Evolutionary conservation across 768 basidiomycete species (phyloP).

Genomic region (Gloeopeniophorella convolvens): DNA sequence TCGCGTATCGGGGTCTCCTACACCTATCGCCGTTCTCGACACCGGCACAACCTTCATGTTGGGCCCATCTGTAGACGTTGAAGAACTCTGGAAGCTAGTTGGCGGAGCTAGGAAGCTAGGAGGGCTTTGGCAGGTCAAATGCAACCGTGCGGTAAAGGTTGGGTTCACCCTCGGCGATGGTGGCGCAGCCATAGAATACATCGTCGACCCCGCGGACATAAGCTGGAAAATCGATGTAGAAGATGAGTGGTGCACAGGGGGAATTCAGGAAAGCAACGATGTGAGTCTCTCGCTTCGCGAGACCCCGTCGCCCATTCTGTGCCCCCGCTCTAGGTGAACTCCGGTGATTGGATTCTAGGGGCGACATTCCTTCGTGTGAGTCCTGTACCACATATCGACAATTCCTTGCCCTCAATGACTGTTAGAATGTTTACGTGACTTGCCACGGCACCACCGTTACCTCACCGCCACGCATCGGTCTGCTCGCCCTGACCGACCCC

Average conservation of each 20-base stretch:
- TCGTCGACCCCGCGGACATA: constrained; percentile 46
- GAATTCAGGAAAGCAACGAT: constrained; percentile 46
- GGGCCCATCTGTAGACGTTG: constrained; percentile 46
- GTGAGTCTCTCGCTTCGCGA: constrained; percentile 26
- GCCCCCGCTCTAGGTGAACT: constrained; percentile 33
- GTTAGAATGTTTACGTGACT: constrained; percentile 47
- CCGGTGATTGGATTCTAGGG: constrained; percentile 58
- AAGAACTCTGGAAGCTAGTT: constrained; percentile 44
- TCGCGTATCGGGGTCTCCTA: constrained; percentile 34
- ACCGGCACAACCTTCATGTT: constrained; percentile 55
- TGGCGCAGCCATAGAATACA: constrained; percentile 31
- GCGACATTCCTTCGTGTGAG: constrained; percentile 49
- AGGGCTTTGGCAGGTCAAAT: constrained; percentile 44
- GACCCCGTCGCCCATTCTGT: background rate
- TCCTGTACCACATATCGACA: constrained; percentile 7
- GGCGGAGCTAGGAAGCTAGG: constrained; percentile 35
- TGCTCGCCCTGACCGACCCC: constrained; percentile 39
- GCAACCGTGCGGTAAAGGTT: constrained; percentile 41
- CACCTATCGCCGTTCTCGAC: constrained; percentile 53
- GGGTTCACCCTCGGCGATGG: constrained; percentile 40
- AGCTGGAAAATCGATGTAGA: constrained; percentile 38
- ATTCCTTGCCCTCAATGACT: constrained; percentile 7
- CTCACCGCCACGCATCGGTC: constrained; percentile 39
- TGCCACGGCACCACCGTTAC: constrained; percentile 38
- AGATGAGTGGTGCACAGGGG: constrained; percentile 50